Evolutionary conservation across 2,329 filamentous ascomycete genomes (phyloP), one percentile per base, ranked within the genome.

Genomic region (Davidsoniella australis): DNA sequence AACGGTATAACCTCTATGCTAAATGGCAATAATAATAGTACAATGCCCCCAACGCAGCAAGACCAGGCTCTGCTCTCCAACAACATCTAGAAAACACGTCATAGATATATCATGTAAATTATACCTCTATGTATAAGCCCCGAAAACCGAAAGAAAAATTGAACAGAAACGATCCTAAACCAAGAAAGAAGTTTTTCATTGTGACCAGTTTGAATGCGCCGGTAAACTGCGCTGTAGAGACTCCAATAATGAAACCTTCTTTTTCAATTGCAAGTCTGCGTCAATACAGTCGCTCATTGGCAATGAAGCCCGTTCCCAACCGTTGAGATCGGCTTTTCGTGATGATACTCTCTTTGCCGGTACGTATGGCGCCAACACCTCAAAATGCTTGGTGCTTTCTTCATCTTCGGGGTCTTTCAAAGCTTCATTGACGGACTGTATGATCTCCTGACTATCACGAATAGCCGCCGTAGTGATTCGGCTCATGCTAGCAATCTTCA

Each of bases 181-280:
- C 18, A 16, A 16, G 3, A 12, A 16, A 38, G 16, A 46, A 24
- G 18, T n/a, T 37, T 5, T 16, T n/a, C 39, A 41, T 43, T 29
- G 26, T 2, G 41, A 24, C 45, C 45, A 45, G n/a, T 18, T 12
- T 9, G 45, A 40, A 14, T 26, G 20, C 41, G 17, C 14, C 7
- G 39, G 38, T 7, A 46, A 6, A 20, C 38, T 43, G 10, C 42
- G 43, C 20, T 49, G 47, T 9, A 52, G 44, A 5, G 50, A 49
- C 38, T 52, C 50, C 29, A 52, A 33, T 42, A 52, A 17, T 9
- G 47, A 37, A 39, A 49, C 46, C 47, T 52, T 52, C 50, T 49
- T 41, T 38, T 52, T 44, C 18, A 52, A 26, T 29, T 49, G 37
- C 29, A 23, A 8, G 29, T 45, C 43, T 7, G 36, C 36, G 9